Percentiles rank a stretch among this genome's conserved stretches.
phyloP scores from a whole-genome alignment of 179 eudicot species.

The Kewa caespitosa region DNA sequence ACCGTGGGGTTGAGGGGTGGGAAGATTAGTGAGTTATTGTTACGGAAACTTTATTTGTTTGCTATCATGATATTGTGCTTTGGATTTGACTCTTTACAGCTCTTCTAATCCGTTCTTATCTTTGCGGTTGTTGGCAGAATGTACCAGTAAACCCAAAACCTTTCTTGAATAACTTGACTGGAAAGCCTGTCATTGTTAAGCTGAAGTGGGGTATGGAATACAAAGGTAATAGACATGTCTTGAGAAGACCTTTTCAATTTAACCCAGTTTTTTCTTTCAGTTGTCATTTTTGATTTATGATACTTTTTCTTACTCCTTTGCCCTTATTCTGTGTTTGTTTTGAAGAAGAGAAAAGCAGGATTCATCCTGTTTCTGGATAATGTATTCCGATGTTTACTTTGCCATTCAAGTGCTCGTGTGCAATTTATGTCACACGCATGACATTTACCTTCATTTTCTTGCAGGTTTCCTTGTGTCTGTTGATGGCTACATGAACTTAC shows the following conservation, averaged over 20 bases:
- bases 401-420: background rate
- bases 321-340: background rate
- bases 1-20: background rate
- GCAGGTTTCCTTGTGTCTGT: conserved; percentile 77
- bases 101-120: conserved; percentile 4
- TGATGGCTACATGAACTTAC: conserved; percentile 89
- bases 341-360: background rate
- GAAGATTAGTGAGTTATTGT: background rate
- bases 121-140: conserved; percentile 39
- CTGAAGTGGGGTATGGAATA: conserved; percentile 88
- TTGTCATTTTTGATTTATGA: background rate
- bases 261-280: background rate
- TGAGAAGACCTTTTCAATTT: background rate
- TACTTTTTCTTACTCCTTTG: no score
- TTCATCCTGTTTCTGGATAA: background rate
- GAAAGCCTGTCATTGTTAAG: conserved; percentile 64
- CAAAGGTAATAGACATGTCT: conserved; percentile 47
- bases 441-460: background rate
- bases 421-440: background rate
- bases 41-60: background rate
- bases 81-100: background rate
- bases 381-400: background rate
- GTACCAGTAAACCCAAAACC: conserved; percentile 80
- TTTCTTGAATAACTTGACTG: conserved; percentile 73
- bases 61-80: background rate